Percentiles rank a stretch among this genome's conserved stretches.
Evolutionary conservation across 495 filamentous ascomycete genomes (phyloP).

Genomic region (Chaetomium fimeti): DNA sequence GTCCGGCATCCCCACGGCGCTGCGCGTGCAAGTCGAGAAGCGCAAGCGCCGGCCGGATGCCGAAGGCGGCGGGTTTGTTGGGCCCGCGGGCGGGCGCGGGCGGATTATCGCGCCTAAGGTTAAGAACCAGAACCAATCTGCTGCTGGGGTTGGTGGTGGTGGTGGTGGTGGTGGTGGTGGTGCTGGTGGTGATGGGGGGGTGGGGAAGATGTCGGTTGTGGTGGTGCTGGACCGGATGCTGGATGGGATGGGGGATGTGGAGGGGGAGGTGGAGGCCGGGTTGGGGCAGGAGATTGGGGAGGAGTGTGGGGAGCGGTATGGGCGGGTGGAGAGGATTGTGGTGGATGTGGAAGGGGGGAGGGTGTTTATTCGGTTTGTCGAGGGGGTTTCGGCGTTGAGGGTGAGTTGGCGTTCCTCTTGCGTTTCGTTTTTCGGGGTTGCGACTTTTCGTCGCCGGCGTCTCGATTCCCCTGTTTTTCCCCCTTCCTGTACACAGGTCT

Average conservation of each 20-base stretch:
- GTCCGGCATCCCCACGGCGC: conserved; percentile 76
- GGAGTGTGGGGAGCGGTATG: conserved; percentile 86
- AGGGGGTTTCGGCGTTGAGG: conserved; percentile 72
- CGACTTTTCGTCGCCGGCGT: background rate
- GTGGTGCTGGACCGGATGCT: conserved; percentile 79
- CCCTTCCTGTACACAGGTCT: background rate
- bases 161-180: conserved; percentile 19
- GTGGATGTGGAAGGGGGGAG: conserved; percentile 57
- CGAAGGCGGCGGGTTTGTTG: conserved; percentile 72
- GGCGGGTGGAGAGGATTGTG: conserved; percentile 77
- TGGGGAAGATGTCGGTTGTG: conserved; percentile 75
- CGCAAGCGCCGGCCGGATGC: conserved; percentile 71
- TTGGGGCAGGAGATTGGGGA: conserved; percentile 93
- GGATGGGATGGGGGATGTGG: conserved; percentile 63
- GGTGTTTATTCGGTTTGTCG: conserved; percentile 91
- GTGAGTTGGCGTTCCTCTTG: conserved; percentile 54
- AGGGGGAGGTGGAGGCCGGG: conserved; percentile 69
- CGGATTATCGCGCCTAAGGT: conserved; percentile 73
- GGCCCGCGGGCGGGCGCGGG: conserved; percentile 59
- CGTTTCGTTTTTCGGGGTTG: no score
- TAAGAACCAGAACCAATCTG: background rate
- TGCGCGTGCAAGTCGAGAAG: conserved; percentile 82
- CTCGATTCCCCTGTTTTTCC: background rate
- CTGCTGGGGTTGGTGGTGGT: background rate
- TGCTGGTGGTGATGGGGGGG: conserved; percentile 51